A percentile compares a stretch with the other conserved stretches of the same genome.
Conservation (phyloP, 495 filamentous ascomycete species). For the Penicillium fimorum region DNA sequence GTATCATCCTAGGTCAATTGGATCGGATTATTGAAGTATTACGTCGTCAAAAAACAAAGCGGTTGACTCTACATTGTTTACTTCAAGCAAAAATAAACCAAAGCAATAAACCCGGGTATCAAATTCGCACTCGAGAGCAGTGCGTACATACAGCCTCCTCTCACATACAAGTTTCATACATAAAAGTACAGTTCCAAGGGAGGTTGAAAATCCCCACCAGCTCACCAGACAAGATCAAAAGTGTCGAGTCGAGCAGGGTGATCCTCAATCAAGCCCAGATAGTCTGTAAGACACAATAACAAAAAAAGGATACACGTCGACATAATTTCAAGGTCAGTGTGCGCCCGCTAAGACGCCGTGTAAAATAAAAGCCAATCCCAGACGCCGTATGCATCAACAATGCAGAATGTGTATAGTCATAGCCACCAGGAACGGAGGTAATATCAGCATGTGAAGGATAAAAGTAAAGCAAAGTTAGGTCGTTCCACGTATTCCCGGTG, state of each 20-base stretch:
- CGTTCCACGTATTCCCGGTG: conserved; percentile 16
- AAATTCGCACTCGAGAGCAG: conserved; percentile 18
- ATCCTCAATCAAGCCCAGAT: neutral
- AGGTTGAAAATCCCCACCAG: neutral
- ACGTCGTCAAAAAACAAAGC: no score
- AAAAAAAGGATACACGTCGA: conserved; percentile 5
- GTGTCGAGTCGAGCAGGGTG: neutral
- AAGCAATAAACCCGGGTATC: conserved; percentile 21
- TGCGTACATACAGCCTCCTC: conserved; percentile 2
- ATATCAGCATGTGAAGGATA: conserved; percentile 17
- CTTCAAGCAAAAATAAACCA: neutral
- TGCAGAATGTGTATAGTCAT: conserved; percentile 20
- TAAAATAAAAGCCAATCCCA: conserved; percentile 9
- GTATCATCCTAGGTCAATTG: no score
- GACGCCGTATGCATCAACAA: conserved; percentile 19
- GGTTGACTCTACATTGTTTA: neutral
- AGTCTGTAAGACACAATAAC: conserved; percentile 16
- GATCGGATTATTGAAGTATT: no score
- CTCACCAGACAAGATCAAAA: conserved; percentile 2
- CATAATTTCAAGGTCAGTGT: conserved; percentile 7
- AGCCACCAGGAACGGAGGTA: conserved; percentile 7
- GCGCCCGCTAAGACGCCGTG: conserved; percentile 14
- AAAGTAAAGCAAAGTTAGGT: conserved; percentile 13
- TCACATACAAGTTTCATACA: conserved; percentile 10
- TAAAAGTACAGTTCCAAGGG: conserved; percentile 19